phyloP scores from a whole-genome alignment of 768 basidiomycete species.

The Grammothele lineata region DNA sequence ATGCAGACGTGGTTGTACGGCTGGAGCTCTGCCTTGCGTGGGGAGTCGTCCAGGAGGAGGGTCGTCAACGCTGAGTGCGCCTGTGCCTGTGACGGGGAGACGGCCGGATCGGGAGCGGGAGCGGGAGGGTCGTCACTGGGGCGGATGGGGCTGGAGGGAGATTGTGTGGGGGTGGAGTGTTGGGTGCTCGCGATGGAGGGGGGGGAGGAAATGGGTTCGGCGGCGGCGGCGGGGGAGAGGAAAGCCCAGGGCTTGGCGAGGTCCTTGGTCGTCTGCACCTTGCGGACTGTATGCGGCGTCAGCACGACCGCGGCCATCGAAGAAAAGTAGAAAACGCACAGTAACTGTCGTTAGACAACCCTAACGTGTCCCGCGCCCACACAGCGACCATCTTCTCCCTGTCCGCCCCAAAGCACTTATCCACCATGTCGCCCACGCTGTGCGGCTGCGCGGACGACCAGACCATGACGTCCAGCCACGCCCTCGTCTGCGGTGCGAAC shows the following conservation, averaged over 20 bases:
- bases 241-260: conserved; percentile 65
- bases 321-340: conserved; percentile 43
- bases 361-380: conserved; percentile 80
- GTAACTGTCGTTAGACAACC: conserved; percentile 57
- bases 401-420: conserved; percentile 47
- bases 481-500: conserved; percentile 52
- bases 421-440: conserved; percentile 73
- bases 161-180: background rate
- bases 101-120: background rate
- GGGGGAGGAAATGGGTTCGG: conserved; percentile 6
- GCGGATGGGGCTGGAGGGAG: conserved; percentile 3
- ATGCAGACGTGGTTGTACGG: conserved; percentile 83
- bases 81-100: conserved; percentile 4
- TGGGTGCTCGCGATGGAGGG: conserved; percentile 13
- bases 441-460: conserved; percentile 87
- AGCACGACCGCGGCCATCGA: background rate
- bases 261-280: conserved; percentile 67
- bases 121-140: background rate
- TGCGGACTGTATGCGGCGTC: conserved; percentile 24
- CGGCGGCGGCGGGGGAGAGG: conserved; percentile 7
- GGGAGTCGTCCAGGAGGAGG: conserved; percentile 49
- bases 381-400: conserved; percentile 49
- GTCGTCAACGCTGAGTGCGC: conserved; percentile 44
- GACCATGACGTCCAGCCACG: conserved; percentile 81
- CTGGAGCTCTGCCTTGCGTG: conserved; percentile 56